Conservation (phyloP, 352 stramenopile species). For the Peronosclerospora sorghi region DNA sequence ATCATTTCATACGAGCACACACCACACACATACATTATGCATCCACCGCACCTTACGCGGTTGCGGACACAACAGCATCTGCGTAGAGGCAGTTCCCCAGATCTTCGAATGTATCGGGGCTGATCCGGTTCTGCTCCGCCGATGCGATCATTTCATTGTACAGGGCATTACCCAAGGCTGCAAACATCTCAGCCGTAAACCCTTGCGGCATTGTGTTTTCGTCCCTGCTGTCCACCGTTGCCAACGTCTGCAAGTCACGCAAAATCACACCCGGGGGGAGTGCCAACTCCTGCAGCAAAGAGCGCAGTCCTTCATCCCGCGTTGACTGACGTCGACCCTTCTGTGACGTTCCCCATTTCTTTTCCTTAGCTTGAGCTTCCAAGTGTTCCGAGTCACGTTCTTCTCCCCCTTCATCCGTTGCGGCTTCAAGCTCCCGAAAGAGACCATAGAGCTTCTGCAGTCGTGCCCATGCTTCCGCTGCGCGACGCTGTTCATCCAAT, state of each 20-base stretch:
- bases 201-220: conserved; percentile 40
- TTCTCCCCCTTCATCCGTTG: conserved; percentile 8
- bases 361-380: not conserved
- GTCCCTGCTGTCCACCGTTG: conserved; percentile 7
- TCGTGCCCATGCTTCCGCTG: conserved; percentile 41
- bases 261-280: conserved; percentile 31
- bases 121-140: conserved; percentile 33
- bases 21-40: not conserved
- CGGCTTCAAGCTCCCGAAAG: conserved; percentile 32
- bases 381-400: conserved; percentile 17
- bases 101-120: conserved; percentile 34
- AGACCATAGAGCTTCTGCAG: conserved; percentile 49
- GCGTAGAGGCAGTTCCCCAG: conserved; percentile 45
- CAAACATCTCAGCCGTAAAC: conserved; percentile 66
- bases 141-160: conserved; percentile 55
- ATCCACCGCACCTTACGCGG: conserved; percentile 7
- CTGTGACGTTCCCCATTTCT: not conserved
- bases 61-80: conserved; percentile 42
- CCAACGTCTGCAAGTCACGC: conserved; percentile 44
- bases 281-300: conserved; percentile 30
- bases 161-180: conserved; percentile 46
- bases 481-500: conserved; percentile 35
- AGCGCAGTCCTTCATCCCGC: conserved; percentile 37
- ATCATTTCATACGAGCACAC: not conserved
- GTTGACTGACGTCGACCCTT: conserved; percentile 3